These are phyloP conservation scores for Plectosphaerella sp. DNA, from an alignment of 2,329 filamentous ascomycete species.

Conservation along the genomic window DNA sequence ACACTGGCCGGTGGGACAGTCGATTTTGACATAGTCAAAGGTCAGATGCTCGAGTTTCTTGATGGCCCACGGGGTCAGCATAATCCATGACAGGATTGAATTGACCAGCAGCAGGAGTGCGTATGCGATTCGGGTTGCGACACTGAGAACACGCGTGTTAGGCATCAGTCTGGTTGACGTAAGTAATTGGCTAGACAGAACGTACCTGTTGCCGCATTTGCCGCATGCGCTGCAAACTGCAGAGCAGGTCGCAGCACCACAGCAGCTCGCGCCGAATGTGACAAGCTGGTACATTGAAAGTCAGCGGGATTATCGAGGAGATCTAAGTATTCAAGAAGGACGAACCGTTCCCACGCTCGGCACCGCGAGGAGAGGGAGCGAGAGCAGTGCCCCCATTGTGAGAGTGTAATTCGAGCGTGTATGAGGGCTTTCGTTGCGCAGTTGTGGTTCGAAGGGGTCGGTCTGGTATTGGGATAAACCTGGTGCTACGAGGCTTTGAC, in stretches of 20 bases:
- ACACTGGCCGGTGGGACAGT: slow-evolving; percentile 85
- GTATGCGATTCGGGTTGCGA: slow-evolving; percentile 95
- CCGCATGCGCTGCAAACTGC: slow-evolving; percentile 94
- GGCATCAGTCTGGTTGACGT: not conserved
- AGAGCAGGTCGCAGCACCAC: slow-evolving; percentile 92
- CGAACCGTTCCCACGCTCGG: slow-evolving; percentile 78
- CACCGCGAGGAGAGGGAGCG: slow-evolving; percentile 81
- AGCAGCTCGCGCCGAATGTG: slow-evolving; percentile 83
- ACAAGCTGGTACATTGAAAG: slow-evolving; percentile 49
- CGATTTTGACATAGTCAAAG: slow-evolving; percentile 93
- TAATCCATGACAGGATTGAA: slow-evolving; percentile 96
- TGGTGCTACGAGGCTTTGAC: too few relatives aligned
- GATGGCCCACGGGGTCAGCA: slow-evolving; percentile 98
- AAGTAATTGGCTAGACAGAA: not conserved
- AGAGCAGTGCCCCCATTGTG: slow-evolving; percentile 85
- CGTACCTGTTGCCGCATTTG: slow-evolving; percentile 90
- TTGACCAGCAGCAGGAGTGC: slow-evolving; percentile 93
- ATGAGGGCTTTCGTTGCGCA: too few relatives aligned
- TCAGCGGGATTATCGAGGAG: slow-evolving; percentile 4
- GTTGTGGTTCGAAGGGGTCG: too few relatives aligned
- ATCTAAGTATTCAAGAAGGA: not conserved
- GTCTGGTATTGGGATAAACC: too few relatives aligned
- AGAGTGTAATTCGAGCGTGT: not conserved
- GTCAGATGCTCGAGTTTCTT: slow-evolving; percentile 90
- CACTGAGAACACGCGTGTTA: slow-evolving; percentile 45